These are phyloP conservation scores for Gastrodia elata DNA, from an alignment of 106 monocot genomes.

Conservation along the genomic window DNA sequence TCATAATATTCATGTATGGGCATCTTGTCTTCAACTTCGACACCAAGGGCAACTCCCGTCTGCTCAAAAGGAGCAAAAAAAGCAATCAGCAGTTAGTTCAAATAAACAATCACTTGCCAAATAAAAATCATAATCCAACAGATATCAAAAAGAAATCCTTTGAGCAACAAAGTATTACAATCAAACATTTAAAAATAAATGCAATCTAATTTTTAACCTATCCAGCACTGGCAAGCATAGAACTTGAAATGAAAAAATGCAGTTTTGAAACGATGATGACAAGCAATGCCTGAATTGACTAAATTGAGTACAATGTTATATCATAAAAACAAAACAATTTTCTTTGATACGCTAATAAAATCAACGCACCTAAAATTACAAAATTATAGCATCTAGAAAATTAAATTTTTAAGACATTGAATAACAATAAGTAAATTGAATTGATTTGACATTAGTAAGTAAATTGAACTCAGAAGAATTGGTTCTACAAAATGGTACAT, in stretches of 20 bases:
- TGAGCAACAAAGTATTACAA: background rate
- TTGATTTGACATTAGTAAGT: too few relatives aligned
- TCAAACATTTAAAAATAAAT: background rate
- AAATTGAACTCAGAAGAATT: too few relatives aligned
- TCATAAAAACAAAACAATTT: background rate
- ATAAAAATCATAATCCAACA: background rate
- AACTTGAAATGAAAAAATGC: background rate
- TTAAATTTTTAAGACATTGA: too few relatives aligned
- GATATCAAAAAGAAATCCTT: background rate
- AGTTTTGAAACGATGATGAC: background rate
- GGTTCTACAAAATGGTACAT: too few relatives aligned
- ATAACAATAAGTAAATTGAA: too few relatives aligned
- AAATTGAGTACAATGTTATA: background rate
- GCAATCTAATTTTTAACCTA: background rate
- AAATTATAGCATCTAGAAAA: too few relatives aligned
- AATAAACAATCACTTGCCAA: too few relatives aligned
- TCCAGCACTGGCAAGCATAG: background rate
- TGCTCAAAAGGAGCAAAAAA: constrained; percentile 15
- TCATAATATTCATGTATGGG: constrained; percentile 59
- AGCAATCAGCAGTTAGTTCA: background rate
- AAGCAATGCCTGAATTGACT: background rate
- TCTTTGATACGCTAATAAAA: background rate
- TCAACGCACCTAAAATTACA: too few relatives aligned
- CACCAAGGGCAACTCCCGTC: constrained; percentile 68
- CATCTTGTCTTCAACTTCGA: constrained; percentile 65